Conservation (phyloP, 495 filamentous ascomycete species). For the Penicillium desertorum region DNA sequence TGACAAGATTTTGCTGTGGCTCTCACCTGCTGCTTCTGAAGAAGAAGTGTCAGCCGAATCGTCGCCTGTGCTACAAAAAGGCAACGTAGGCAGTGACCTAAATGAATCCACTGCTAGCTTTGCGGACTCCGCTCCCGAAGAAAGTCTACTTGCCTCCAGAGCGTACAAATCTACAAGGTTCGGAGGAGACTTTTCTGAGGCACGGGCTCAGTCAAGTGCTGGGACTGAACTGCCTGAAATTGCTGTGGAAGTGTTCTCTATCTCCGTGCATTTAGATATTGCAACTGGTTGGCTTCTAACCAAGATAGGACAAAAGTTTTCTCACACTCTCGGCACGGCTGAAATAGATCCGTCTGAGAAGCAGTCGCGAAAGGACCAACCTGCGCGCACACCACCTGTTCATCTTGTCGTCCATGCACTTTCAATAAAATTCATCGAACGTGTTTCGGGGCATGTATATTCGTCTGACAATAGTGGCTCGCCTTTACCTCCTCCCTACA, state of each 20-base stretch:
- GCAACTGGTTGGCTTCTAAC: constrained; percentile 64
- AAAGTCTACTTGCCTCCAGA: constrained; percentile 34
- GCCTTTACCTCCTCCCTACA: constrained; percentile 22
- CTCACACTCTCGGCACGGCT: constrained; percentile 39
- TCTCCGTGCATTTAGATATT: constrained; percentile 63
- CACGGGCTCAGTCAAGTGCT: constrained; percentile 10
- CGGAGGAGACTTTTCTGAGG: constrained; percentile 22
- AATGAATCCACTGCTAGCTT: constrained; percentile 25
- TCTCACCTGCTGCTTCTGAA: constrained; percentile 27
- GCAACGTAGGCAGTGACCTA: constrained; percentile 21
- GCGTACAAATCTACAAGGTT: constrained; percentile 24
- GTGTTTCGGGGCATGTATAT: constrained; percentile 48
- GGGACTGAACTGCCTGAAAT: constrained; percentile 25
- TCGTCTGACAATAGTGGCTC: constrained; percentile 16
- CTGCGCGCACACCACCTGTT: constrained; percentile 38
- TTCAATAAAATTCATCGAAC: constrained; percentile 65
- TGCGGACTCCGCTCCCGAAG: constrained; percentile 26
- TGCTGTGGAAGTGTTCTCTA: constrained; percentile 57
- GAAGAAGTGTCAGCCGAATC: constrained; percentile 11
- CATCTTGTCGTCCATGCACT: constrained; percentile 54
- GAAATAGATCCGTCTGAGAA: constrained; percentile 10
- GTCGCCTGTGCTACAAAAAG: constrained; percentile 8
- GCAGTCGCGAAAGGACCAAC: constrained; percentile 2
- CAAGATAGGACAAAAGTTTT: constrained; percentile 57
- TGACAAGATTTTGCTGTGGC: constrained; percentile 38